Base-by-base conservation (phyloP, 108 stramenopile species). In the Schizochytrium sp. region DNA sequence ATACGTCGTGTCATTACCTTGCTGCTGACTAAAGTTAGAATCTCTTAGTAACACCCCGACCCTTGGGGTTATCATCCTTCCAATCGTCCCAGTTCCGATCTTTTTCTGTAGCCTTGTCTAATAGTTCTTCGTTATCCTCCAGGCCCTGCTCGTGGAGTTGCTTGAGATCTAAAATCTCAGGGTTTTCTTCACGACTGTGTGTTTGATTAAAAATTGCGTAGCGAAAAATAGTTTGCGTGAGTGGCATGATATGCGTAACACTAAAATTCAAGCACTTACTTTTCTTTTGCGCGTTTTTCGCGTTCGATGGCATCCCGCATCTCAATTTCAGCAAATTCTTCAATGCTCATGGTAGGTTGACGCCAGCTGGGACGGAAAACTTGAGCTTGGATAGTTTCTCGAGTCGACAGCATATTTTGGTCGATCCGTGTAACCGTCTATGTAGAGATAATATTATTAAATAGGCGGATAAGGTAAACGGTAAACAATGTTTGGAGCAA, bases 31-130 rank as follows among this genome's bases (percentile, higher is more conserved):
- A 17, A 17, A n/a, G 17, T 72, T 28, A 83, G 47, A 83, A 83
- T 13, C 76, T 47, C 91, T 92, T 94, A 90, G 98, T 99, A 91
- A 98, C 98, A 10, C 98, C 98, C 89, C 96, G 94, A 56, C 98
- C 98, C 91, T 96, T 94, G 4, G 97, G 97, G 90, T 99, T 97
- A 58, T 95, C 94, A 55, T 97, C 98, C 91, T 97, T 97, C 94
- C 95, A 99, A 89, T 97, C 96, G 92, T 99, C 98, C 98, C 98
- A 99, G 15, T 93, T 92, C 57, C 97, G 93, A 90, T 99, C 98
- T 46, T 97, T 91, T 57, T 93, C 89, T 17, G 97, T 97, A 64
- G 94, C 94, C 38, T 95, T 94, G 55, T 98, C 97, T 7, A 97
- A 96, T 60, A 96, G 89, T 28, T 92, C 94, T 17, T 91, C 92